These are phyloP conservation scores for Acanthamoeba divionensis DNA, from an alignment of 208 protist genomes.

Conservation along the genomic window DNA sequence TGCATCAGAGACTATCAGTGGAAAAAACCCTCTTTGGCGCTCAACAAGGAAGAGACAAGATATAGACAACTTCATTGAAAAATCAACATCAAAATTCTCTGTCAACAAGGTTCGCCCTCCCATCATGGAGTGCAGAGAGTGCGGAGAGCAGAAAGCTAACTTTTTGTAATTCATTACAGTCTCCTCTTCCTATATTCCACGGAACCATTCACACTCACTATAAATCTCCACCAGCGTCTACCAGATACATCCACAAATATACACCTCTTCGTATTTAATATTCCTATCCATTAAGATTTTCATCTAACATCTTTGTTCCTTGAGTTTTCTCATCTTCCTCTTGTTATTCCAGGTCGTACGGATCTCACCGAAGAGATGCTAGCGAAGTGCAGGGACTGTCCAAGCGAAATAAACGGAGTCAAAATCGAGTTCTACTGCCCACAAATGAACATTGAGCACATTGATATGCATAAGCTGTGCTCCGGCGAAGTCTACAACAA, in stretches of 20 bases:
- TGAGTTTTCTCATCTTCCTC: neutral
- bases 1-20: too few species aligned
- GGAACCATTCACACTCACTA: conserved; percentile 17
- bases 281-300: too few species aligned
- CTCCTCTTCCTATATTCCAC: conserved; percentile 27
- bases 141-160: too few species aligned
- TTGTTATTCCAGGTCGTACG: neutral
- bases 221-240: neutral
- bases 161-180: too few species aligned
- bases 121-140: too few species aligned
- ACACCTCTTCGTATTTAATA: neutral
- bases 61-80: too few species aligned
- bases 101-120: too few species aligned
- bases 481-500: neutral
- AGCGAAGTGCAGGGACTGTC: conserved; percentile 38
- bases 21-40: too few species aligned
- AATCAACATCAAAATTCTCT: too few species aligned
- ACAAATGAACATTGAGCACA: neutral
- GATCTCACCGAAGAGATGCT: conserved; percentile 47
- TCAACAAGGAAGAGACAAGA: too few species aligned
- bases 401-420: conserved; percentile 5
- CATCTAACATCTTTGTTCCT: neutral
- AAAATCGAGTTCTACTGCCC: conserved; percentile 33
- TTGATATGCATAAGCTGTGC: neutral
- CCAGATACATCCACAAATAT: neutral